Base-by-base conservation (phyloP, 371 early-diverging fungal genomes). In the Polyrhizophydium stewartii region DNA sequence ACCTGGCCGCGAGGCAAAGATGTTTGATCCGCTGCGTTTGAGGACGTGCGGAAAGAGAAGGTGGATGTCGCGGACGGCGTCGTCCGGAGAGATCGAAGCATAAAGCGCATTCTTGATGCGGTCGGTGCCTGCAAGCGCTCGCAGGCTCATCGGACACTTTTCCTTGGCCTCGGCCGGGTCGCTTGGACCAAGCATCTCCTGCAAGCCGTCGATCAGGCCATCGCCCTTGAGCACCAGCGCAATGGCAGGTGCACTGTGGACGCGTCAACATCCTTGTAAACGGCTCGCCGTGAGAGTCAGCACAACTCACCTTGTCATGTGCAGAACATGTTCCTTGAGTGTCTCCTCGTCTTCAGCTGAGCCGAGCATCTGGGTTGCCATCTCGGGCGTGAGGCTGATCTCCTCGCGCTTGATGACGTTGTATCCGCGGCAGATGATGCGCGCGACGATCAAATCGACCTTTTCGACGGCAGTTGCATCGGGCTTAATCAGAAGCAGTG, bases 91-190 rank as follows among this genome's bases (percentile, higher is more conserved):
- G 64, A 84, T 86, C 57, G 90, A 87, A 27, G 88, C 90, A 67
- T 92, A 89, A 0, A 84, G 82, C 45, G 87, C 91, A 72, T 92
- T 92, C 40, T 76, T 76, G 31, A 78, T 73, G 2, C 76, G 70
- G 61, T 84, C 83, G 22, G 78, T 79, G 25, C 93, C 93, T 69
- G 80, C 87, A 45, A 76, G 53, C 12, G 80, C 80, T 17, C 81
- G 77, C 27, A 82, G 59, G 32, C 77, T 69, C 67, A 66, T 67
- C 19, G 84, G 84, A 28, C 51, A 56, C 33, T 31, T 17, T 38
- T 59, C 58, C 50, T 71, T 62, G 5, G 82, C 84, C 17, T 40
- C 64, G 5, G 43, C 75, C 21, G 81, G 78, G 57, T 84, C 78
- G 17, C 58, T 58, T 1, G 79, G 78, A 2, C 84, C 84, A 2